phyloP scores from a whole-genome alignment of 2,329 filamentous ascomycete genomes.

The Paraconiothyrium sp. region DNA sequence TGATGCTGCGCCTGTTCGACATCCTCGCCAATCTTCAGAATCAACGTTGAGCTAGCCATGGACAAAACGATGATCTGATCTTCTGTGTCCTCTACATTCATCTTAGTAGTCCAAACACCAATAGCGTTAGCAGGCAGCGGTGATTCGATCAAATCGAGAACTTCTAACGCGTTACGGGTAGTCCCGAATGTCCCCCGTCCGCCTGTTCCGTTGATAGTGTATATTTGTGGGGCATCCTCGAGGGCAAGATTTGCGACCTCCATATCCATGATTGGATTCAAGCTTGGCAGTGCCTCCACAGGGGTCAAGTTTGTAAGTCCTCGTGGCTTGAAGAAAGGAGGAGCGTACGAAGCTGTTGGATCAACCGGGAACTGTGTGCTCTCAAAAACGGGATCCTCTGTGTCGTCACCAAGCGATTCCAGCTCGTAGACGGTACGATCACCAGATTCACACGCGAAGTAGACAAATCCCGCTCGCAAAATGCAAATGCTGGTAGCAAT shows the following conservation, averaged over 20 bases:
- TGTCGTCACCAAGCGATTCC: slow-evolving; percentile 94
- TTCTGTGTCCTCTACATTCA: slow-evolving; percentile 81
- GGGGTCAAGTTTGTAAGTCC: slow-evolving; percentile 82
- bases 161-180: slow-evolving; percentile 90
- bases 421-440: slow-evolving; percentile 97
- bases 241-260: slow-evolving; percentile 90
- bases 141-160: slow-evolving; percentile 95
- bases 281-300: slow-evolving; percentile 83
- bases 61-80: slow-evolving; percentile 97
- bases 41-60: slow-evolving; percentile 87
- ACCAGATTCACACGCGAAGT: slow-evolving; percentile 89
- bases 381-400: slow-evolving; percentile 84
- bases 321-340: slow-evolving; percentile 86
- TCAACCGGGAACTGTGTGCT: slow-evolving; percentile 86
- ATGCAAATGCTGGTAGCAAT: slow-evolving; percentile 89
- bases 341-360: slow-evolving; percentile 73
- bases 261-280: slow-evolving; percentile 91
- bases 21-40: slow-evolving; percentile 94
- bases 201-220: slow-evolving; percentile 87
- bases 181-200: slow-evolving; percentile 90
- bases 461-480: slow-evolving; percentile 94
- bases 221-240: slow-evolving; percentile 96
- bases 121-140: slow-evolving; percentile 88
- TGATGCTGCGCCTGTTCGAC: slow-evolving; percentile 96
- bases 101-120: slow-evolving; percentile 94